phyloP scores from a whole-genome alignment of 2,329 filamentous ascomycete species.

The Cadophora gregata region DNA sequence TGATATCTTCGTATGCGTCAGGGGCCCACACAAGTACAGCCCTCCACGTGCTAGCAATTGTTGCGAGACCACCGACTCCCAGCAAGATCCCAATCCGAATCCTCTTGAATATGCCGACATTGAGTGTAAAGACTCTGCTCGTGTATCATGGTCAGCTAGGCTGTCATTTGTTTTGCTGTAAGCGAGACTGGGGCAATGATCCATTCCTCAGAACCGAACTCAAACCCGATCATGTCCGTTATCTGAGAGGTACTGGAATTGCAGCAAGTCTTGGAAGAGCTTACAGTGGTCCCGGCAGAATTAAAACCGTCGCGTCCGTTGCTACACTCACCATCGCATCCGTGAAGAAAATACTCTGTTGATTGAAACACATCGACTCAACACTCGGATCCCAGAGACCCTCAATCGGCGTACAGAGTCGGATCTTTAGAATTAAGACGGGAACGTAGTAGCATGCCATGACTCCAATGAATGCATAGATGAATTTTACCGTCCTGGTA shows the following conservation, averaged over 20 bases:
- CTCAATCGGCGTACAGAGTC: conserved; percentile 35
- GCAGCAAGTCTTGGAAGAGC: neutral
- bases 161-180: neutral
- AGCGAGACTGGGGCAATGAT: neutral
- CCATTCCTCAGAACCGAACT: neutral
- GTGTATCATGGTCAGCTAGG: neutral
- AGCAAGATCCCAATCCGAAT: conserved; percentile 30
- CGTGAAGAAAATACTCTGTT: conserved; percentile 44
- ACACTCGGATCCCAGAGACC: conserved; percentile 36
- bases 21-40: conserved; percentile 19
- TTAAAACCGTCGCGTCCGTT: conserved; percentile 46
- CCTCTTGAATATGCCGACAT: conserved; percentile 41
- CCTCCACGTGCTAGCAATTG: conserved; percentile 14
- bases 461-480: conserved; percentile 34
- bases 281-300: conserved; percentile 45
- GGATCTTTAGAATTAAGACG: conserved; percentile 28
- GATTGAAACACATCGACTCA: conserved; percentile 42
- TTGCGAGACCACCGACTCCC: conserved; percentile 23
- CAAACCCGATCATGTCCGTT: neutral
- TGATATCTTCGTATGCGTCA: conserved; percentile 3
- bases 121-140: conserved; percentile 29
- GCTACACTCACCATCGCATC: conserved; percentile 45
- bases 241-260: neutral
- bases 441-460: conserved; percentile 28
- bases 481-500: conserved; percentile 26